Conservation (phyloP, 495 filamentous ascomycete species). For the Cercophora samala region DNA sequence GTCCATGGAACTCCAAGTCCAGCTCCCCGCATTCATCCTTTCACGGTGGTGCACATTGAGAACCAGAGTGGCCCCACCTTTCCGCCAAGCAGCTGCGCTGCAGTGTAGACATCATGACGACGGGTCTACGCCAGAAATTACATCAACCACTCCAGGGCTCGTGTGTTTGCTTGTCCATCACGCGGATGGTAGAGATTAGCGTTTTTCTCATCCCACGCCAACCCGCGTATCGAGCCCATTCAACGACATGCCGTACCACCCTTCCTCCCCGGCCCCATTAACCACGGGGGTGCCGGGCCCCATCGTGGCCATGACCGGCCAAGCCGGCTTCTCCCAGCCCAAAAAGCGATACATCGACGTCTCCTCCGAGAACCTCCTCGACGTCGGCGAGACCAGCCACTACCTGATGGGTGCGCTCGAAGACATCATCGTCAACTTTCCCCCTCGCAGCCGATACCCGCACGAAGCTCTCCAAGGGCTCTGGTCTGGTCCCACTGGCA, state of each 20-base stretch:
- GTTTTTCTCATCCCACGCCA: too few species aligned
- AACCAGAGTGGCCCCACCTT: background rate
- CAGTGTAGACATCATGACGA: slow-evolving; percentile 10
- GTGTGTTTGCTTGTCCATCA: background rate
- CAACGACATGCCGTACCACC: background rate
- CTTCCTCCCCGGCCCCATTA: background rate
- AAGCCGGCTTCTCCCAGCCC: background rate
- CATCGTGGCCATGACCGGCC: background rate
- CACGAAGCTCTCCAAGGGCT: slow-evolving; percentile 43
- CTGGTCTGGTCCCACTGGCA: slow-evolving; percentile 57
- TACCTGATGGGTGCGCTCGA: slow-evolving; percentile 30
- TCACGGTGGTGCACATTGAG: background rate
- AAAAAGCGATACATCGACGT: slow-evolving; percentile 17
- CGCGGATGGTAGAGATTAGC: too few species aligned
- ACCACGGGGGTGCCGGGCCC: background rate
- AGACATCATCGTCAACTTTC: slow-evolving; percentile 34
- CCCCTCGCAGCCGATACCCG: slow-evolving; percentile 30
- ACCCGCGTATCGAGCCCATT: background rate
- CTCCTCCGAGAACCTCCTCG: slow-evolving; percentile 12
- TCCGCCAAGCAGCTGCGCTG: slow-evolving; percentile 5
- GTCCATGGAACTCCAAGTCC: background rate
- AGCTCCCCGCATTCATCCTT: background rate
- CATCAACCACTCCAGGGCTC: too few species aligned
- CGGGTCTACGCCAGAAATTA: background rate
- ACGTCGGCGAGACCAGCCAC: slow-evolving; percentile 16